phyloP scores from a whole-genome alignment of 148 eudicot species.

The Limonium bicolor region DNA sequence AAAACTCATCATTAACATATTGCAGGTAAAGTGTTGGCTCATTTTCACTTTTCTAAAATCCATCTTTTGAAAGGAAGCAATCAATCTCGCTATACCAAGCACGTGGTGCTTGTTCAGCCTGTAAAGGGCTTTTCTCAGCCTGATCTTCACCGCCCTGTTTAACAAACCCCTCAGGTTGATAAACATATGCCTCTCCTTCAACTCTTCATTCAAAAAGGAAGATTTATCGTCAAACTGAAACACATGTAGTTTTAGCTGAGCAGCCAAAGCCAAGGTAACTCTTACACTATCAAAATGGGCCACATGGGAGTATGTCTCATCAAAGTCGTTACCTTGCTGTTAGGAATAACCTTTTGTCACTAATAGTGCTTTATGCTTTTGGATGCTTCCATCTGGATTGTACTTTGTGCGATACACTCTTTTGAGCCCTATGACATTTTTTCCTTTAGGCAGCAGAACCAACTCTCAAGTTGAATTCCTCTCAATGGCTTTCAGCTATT shows the following conservation, averaged over 20 bases:
- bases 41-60: not conserved
- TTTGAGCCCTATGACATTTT: not conserved
- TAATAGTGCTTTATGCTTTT: not conserved
- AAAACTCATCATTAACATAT: not conserved
- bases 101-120: not conserved
- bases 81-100: slow-evolving; percentile 3
- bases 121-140: not conserved
- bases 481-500: not conserved
- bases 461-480: not conserved
- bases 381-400: not conserved
- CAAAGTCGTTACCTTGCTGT: slow-evolving; percentile 1
- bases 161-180: not conserved
- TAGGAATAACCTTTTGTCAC: not conserved
- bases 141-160: not conserved
- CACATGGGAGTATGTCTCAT: not conserved
- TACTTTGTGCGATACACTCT: not conserved
- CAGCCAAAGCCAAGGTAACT: not conserved
- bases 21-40: not conserved
- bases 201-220: not conserved
- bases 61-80: not conserved
- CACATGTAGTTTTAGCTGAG: not conserved
- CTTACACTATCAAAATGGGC: not conserved
- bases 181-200: too few relatives aligned
- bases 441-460: not conserved
- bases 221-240: not conserved